phyloP scores from a whole-genome alignment of 192 early-diverging fungal species.

The Gigaspora rosea region DNA sequence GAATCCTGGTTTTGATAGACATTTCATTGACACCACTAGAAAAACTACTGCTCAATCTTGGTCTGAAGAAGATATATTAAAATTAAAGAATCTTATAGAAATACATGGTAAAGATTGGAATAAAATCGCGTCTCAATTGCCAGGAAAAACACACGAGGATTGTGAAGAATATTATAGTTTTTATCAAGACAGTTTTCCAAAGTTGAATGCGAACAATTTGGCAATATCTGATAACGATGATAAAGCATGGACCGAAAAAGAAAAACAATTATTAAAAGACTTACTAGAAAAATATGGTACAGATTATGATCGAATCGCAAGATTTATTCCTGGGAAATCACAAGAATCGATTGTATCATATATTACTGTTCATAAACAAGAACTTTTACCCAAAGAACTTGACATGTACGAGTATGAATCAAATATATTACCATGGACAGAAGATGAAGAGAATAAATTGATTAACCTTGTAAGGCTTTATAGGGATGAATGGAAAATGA shows the following conservation, averaged over 20 bases:
- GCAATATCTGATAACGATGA: background rate
- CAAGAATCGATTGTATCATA: background rate
- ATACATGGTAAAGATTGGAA: constrained; percentile 6
- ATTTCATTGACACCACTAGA: no score
- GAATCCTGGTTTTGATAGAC: background rate
- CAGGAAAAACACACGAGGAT: background rate
- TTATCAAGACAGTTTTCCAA: background rate
- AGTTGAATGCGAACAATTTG: background rate
- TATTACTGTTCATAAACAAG: background rate
- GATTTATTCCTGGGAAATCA: background rate
- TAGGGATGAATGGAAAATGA: background rate
- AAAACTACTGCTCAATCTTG: background rate
- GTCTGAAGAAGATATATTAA: background rate
- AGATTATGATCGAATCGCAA: constrained; percentile 3
- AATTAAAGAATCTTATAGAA: background rate
- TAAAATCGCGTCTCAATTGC: background rate
- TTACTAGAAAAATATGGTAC: background rate
- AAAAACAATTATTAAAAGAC: background rate
- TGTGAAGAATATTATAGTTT: background rate
- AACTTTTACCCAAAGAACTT: background rate
- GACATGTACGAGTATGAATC: background rate
- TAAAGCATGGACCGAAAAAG: background rate
- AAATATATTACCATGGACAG: background rate
- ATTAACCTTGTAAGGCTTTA: background rate
- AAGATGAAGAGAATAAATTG: constrained; percentile 7